phyloP scores from a whole-genome alignment of 1,284 basidiomycete genomes.

The Ceratobasidium sp. region DNA sequence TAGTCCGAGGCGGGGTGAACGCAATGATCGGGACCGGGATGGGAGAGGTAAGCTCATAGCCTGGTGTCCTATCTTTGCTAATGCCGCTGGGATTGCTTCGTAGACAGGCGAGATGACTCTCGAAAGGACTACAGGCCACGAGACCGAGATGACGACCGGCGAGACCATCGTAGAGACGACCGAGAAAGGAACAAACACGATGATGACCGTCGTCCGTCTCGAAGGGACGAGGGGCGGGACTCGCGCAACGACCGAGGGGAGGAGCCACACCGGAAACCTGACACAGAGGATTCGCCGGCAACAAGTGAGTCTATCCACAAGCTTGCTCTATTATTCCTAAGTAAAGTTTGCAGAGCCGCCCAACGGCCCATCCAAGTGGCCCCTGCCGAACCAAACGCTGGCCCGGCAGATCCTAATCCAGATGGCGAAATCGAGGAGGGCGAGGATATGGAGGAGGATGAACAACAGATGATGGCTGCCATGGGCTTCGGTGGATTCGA shows the following conservation, averaged over 20 bases:
- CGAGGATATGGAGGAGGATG: conserved; percentile 72
- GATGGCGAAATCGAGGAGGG: conserved; percentile 56
- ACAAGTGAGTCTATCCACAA: conserved; percentile 45
- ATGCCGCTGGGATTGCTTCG: conserved; percentile 33
- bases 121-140: conserved; percentile 27
- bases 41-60: conserved; percentile 20
- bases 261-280: conserved; percentile 12
- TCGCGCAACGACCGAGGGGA: conserved; percentile 33
- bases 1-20: conserved; percentile 30
- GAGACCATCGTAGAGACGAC: conserved; percentile 49
- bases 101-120: conserved; percentile 38
- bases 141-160: conserved; percentile 36
- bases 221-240: conserved; percentile 42
- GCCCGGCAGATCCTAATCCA: conserved; percentile 51
- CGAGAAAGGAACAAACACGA: conserved; percentile 43
- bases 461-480: conserved; percentile 83
- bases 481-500: conserved; percentile 93
- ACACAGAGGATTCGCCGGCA: conserved; percentile 47
- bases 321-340: conserved; percentile 44
- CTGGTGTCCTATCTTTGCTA: neutral
- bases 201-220: conserved; percentile 36
- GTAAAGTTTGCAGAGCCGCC: conserved; percentile 42
- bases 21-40: conserved; percentile 11
- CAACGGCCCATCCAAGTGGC: conserved; percentile 6
- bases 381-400: conserved; percentile 51